phyloP scores from a whole-genome alignment of 176 grass and related monocot species.

The Panicum miliaceum region DNA sequence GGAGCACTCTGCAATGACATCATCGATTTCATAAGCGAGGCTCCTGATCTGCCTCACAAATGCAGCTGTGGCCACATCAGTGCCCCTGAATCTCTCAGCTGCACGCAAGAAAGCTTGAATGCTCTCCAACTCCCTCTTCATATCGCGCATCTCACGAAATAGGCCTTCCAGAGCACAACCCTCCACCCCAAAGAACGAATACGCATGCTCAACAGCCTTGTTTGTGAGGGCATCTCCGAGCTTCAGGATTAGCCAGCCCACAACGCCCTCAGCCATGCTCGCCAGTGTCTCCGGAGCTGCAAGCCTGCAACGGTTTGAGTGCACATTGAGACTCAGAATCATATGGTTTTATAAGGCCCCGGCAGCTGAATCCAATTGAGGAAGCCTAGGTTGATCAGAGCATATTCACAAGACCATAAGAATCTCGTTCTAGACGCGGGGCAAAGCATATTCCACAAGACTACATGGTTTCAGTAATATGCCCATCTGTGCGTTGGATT shows the following conservation, averaged over 20 bases:
- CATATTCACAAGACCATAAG: not conserved
- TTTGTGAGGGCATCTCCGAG: not conserved
- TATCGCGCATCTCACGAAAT: constrained; percentile 3
- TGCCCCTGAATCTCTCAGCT: not conserved
- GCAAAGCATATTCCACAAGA: not conserved
- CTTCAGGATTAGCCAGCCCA: constrained; percentile 16
- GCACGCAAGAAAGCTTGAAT: constrained; percentile 25
- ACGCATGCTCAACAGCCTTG: not conserved
- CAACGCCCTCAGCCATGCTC: constrained; percentile 7
- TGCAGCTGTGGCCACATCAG: not conserved
- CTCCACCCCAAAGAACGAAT: constrained; percentile 12
- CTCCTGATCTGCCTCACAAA: constrained; percentile 30
- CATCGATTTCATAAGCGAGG: constrained; percentile 19
- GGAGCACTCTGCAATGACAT: constrained; percentile 17
- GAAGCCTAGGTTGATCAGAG: not conserved
- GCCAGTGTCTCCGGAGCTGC: not conserved
- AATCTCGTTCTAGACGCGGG: not conserved
- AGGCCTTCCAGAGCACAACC: not conserved
- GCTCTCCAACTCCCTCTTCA: constrained; percentile 23
- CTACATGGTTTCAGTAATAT: not conserved
- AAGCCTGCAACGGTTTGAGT: not conserved
- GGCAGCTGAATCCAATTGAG: not conserved
- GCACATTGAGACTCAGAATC: not conserved
- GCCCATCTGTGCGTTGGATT: not conserved
- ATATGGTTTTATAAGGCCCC: not conserved